These are phyloP conservation scores for Leucocoprinus birnbaumii DNA, from an alignment of 768 basidiomycete genomes.

Conservation along the genomic window DNA sequence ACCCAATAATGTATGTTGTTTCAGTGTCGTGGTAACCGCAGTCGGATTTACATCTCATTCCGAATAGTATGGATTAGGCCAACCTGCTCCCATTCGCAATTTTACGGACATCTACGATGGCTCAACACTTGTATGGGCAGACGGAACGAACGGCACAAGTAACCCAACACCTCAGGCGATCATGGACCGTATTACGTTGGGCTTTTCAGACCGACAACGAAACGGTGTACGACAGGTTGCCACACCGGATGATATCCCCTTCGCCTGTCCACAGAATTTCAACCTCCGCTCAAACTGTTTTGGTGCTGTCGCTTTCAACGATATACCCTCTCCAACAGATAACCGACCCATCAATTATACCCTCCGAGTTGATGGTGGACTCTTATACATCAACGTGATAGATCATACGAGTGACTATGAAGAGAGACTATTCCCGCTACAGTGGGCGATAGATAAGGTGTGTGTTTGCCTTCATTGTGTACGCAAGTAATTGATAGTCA, in stretches of 20 bases:
- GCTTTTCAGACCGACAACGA: slow-evolving; percentile 47
- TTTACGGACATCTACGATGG: slow-evolving; percentile 51
- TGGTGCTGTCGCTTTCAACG: slow-evolving; percentile 61
- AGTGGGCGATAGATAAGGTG: slow-evolving; percentile 75
- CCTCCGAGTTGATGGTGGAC: slow-evolving; percentile 62
- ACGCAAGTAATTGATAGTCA: background rate
- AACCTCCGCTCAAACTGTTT: slow-evolving; percentile 68
- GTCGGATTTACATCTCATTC: background rate
- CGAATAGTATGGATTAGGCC: slow-evolving; percentile 60
- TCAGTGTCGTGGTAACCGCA: background rate
- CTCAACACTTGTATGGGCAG: slow-evolving; percentile 63
- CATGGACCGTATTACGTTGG: slow-evolving; percentile 55
- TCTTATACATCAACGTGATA: slow-evolving; percentile 61
- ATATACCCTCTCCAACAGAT: slow-evolving; percentile 37
- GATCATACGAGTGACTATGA: slow-evolving; percentile 70
- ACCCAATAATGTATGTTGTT: slow-evolving; percentile 53
- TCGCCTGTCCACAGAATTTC: slow-evolving; percentile 71
- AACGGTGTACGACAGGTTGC: slow-evolving; percentile 46
- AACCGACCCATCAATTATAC: slow-evolving; percentile 61
- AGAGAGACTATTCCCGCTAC: slow-evolving; percentile 62
- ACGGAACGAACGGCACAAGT: slow-evolving; percentile 56
- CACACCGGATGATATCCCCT: slow-evolving; percentile 46
- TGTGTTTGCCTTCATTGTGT: slow-evolving; percentile 15
- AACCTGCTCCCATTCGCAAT: slow-evolving; percentile 44
- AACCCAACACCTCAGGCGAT: slow-evolving; percentile 55